Evolutionary conservation across 2,329 filamentous ascomycete genomes (phyloP), one percentile per base, ranked within the genome.

Genomic region (Lasiodiplodia gonubiensis): DNA sequence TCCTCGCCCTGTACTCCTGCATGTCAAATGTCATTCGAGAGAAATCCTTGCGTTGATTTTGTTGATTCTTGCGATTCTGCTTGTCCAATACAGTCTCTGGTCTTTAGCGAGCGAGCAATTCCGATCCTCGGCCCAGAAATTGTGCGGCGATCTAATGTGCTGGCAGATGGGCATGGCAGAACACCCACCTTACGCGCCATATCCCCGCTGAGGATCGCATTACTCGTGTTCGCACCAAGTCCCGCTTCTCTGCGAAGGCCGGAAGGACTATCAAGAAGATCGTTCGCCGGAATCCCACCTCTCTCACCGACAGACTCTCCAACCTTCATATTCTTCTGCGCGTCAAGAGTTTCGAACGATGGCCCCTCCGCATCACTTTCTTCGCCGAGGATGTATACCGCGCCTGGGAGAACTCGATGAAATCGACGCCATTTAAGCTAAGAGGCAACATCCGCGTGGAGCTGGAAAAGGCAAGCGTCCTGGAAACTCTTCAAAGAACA

Each of bases 91-190:
- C 27, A 3, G 27, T 21, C 10, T 16, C 27, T 48, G 55, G 53
- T 51, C 27, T 52, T 39, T 12, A 23, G 10, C 48, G 55, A 48
- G 55, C 55, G 25, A 48, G 10, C 53, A 59, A n/a, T 51, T 66
- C 39, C 48, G 27, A 12, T 39, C 37, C 48, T 35, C 11, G n/a
- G 33, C n/a, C 21, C 39, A 37, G n/a, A 30, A 25, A 14, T 37
- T 10, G 18, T n/a, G 14, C 3, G n/a, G n/a, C 39, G 30, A 12
- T 63, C 59, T 63, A 30, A 63, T n/a, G 27, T 14, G 27, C 21
- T 37, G 18, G 6, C 70, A 94, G 92, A 84, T 97, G 94, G 94
- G 94, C 94, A 48, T 90, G 96, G 84, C 92, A 92, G 71, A 93
- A 98, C 75, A 88, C 93, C 1, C 91, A 95, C 75, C 78, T 90